Percentiles rank a stretch among this genome's conserved stretches.
Evolutionary conservation across 106 monocot species (phyloP).

Genomic region (Phalaenopsis equestris): DNA sequence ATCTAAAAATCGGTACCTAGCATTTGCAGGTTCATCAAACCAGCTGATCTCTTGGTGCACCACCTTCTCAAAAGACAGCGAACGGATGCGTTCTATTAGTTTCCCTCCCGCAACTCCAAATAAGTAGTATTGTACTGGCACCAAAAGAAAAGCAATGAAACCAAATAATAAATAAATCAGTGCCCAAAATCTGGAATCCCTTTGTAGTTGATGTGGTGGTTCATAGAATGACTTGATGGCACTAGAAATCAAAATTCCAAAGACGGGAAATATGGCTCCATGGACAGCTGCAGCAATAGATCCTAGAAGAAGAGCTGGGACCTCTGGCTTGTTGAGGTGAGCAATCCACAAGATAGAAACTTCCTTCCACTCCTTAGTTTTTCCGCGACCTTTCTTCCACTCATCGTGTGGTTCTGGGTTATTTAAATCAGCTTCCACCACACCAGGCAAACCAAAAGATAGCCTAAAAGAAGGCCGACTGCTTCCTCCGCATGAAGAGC

Average conservation of each 20-base stretch:
- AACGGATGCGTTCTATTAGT: conserved; percentile 47
- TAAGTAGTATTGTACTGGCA: conserved; percentile 40
- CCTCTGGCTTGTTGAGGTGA: conserved; percentile 65
- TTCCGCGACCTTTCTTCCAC: background rate
- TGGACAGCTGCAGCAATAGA: conserved; percentile 30
- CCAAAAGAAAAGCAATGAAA: conserved; percentile 6
- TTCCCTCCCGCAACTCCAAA: conserved; percentile 63
- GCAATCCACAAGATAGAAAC: conserved; percentile 37
- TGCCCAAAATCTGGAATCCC: conserved; percentile 55
- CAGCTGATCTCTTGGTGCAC: conserved; percentile 65
- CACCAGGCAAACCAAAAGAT: conserved; percentile 20
- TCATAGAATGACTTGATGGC: conserved; percentile 60
- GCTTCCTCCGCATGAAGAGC: conserved; percentile 34
- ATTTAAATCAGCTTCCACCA: background rate
- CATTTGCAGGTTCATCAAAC: conserved; percentile 66
- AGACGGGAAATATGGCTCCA: conserved; percentile 49
- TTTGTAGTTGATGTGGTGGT: conserved; percentile 30
- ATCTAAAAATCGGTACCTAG: conserved; percentile 32
- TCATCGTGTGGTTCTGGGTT: background rate
- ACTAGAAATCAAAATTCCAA: conserved; percentile 49
- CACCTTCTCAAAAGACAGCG: conserved; percentile 46
- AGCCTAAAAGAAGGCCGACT: conserved; percentile 16
- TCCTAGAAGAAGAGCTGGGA: conserved; percentile 44
- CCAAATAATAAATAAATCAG: conserved; percentile 43
- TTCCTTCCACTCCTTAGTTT: conserved; percentile 7